Evolutionary conservation across 2,329 filamentous ascomycete genomes (phyloP).

Genomic region (Sphaerulina vaccinii): DNA sequence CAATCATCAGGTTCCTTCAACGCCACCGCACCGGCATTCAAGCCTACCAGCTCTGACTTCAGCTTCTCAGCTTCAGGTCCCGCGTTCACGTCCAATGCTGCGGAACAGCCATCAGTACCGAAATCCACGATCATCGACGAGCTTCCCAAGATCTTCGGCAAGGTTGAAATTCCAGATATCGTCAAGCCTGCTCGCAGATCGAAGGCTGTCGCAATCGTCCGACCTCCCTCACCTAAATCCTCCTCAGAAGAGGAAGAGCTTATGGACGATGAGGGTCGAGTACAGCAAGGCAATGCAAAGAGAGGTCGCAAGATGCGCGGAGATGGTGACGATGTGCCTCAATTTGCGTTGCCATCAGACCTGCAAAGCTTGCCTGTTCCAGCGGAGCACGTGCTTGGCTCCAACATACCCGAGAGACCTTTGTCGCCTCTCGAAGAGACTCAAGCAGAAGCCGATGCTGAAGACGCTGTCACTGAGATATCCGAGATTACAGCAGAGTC

Average conservation of each 20-base stretch:
- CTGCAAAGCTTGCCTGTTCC: conserved; percentile 30
- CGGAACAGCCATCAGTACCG: background rate
- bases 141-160: conserved; percentile 38
- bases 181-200: conserved; percentile 67
- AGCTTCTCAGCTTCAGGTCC: conserved; percentile 37
- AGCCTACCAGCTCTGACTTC: conserved; percentile 39
- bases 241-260: conserved; percentile 35
- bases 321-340: conserved; percentile 70
- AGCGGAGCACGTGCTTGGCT: conserved; percentile 26
- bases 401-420: conserved; percentile 21
- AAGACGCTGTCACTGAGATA: conserved; percentile 19
- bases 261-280: conserved; percentile 61
- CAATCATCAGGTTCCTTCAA: conserved; percentile 56
- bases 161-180: conserved; percentile 62
- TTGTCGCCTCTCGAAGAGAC: conserved; percentile 20
- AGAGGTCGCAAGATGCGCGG: conserved; percentile 68
- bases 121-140: conserved; percentile 39
- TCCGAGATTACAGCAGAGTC: conserved; percentile 19
- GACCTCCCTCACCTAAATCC: conserved; percentile 39
- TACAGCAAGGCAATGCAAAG: conserved; percentile 64
- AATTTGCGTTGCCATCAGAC: conserved; percentile 61
- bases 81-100: conserved; percentile 30
- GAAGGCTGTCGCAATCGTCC: conserved; percentile 80
- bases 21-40: conserved; percentile 49
- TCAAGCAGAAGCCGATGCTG: conserved; percentile 10